phyloP scores from a whole-genome alignment of 208 protist genomes.

The Herpetomonas muscarum region DNA sequence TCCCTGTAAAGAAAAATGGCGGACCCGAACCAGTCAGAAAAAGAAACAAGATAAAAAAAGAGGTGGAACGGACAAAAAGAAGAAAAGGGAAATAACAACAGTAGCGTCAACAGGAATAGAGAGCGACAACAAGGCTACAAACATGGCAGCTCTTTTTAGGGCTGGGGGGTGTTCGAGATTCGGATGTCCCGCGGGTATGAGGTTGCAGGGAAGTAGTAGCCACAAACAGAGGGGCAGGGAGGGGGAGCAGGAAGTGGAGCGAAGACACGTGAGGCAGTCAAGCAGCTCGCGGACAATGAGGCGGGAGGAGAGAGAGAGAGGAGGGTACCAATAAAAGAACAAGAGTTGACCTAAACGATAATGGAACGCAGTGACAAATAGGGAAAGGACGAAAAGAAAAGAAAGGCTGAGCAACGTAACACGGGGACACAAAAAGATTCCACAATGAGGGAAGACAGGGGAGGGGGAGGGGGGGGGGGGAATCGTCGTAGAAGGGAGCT shows the following conservation, averaged over 20 bases:
- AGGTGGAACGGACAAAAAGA: neutral
- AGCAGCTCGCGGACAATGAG: neutral
- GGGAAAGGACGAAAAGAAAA: conserved; percentile 7
- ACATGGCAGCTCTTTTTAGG: too few species aligned
- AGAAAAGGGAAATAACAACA: conserved; percentile 1
- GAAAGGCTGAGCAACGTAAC: conserved; percentile 9
- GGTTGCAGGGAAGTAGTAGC: too few species aligned
- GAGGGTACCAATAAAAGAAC: too few species aligned
- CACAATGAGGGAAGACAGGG: too few species aligned
- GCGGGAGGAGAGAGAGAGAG: conserved; percentile 2
- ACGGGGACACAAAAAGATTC: too few species aligned
- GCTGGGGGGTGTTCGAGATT: too few species aligned
- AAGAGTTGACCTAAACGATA: neutral
- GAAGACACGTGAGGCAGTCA: too few species aligned
- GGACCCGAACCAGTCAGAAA: neutral
- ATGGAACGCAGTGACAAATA: conserved; percentile 5
- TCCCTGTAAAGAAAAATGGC: neutral
- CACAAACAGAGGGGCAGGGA: conserved; percentile 3
- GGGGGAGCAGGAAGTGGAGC: too few species aligned
- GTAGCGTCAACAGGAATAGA: neutral
- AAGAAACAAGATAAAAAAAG: neutral
- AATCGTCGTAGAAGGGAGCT: too few species aligned
- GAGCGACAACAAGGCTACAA: conserved; percentile 2
- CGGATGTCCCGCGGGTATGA: too few species aligned
- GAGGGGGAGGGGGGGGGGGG: too few species aligned